These are phyloP conservation scores for Phytopythium delawarense DNA, from an alignment of 352 stramenopile species.

Conservation along the genomic window DNA sequence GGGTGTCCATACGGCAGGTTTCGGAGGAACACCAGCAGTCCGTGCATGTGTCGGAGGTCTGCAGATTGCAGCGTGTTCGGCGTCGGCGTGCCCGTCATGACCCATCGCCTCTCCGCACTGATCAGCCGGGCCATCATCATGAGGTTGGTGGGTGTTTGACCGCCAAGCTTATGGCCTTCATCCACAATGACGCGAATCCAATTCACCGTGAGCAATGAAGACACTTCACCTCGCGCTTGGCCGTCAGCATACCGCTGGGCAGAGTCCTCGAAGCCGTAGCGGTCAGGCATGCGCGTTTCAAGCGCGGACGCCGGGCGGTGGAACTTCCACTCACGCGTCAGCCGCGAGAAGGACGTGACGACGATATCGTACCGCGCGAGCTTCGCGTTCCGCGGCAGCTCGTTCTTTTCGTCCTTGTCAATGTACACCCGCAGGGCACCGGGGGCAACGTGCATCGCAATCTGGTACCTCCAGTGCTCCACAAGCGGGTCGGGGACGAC, in stretches of 20 bases:
- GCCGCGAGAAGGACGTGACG: conserved; percentile 61
- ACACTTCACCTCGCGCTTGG: conserved; percentile 42
- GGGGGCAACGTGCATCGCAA: conserved; percentile 43
- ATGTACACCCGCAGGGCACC: conserved; percentile 40
- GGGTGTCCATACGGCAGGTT: conserved; percentile 82
- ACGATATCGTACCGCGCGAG: conserved; percentile 69
- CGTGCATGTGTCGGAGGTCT: conserved; percentile 88
- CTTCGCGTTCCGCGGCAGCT: conserved; percentile 32
- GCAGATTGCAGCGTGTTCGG: conserved; percentile 82
- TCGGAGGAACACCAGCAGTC: conserved; percentile 88
- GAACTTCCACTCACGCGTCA: conserved; percentile 64
- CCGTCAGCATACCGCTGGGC: conserved; percentile 54
- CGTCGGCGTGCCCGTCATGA: conserved; percentile 97
- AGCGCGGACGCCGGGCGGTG: conserved; percentile 52
- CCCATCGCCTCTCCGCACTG: conserved; percentile 87
- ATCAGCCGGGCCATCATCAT: conserved; percentile 83
- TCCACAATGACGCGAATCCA: conserved; percentile 94
- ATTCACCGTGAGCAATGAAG: conserved; percentile 56
- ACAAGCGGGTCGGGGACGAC: conserved; percentile 71
- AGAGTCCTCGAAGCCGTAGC: conserved; percentile 59
- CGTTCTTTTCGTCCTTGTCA: conserved; percentile 28
- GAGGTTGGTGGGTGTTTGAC: conserved; percentile 51
- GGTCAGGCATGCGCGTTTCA: conserved; percentile 57
- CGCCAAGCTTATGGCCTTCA: conserved; percentile 93
- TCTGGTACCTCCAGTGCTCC: conserved; percentile 77